Percentiles rank a stretch among this genome's conserved stretches.
These are phyloP conservation scores for Thelonectria rubi DNA, from an alignment of 2,329 filamentous ascomycete species.

Conservation along the genomic window DNA sequence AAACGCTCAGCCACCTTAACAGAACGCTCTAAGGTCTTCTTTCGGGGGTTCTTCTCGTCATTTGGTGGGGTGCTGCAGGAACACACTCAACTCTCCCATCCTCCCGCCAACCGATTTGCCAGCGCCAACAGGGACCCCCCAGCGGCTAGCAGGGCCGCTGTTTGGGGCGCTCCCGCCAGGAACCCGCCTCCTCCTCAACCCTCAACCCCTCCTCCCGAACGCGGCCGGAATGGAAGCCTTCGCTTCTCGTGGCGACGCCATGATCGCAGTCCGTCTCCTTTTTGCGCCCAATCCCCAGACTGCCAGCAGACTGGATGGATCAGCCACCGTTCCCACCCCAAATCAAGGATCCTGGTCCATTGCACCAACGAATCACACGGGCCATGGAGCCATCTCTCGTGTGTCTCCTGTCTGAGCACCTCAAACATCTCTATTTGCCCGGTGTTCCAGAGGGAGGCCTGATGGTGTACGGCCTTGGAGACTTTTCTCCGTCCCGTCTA, in stretches of 20 bases:
- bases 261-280: slow-evolving; percentile 22
- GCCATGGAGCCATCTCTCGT: slow-evolving; percentile 1
- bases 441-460: neutral
- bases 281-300: slow-evolving; percentile 12
- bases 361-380: neutral
- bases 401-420: slow-evolving; percentile 5
- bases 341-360: neutral
- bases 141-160: slow-evolving; percentile 7
- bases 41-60: slow-evolving; percentile 22
- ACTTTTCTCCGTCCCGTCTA: neutral
- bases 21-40: slow-evolving; percentile 29
- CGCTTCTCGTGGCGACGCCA: slow-evolving; percentile 10
- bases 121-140: slow-evolving; percentile 17
- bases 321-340: slow-evolving; percentile 6
- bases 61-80: slow-evolving; percentile 35
- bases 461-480: neutral
- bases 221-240: neutral
- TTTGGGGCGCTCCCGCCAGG: slow-evolving; percentile 13
- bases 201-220: no score
- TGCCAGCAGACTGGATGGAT: neutral
- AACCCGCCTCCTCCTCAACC: neutral
- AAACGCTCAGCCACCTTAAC: slow-evolving; percentile 43
- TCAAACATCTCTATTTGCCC: slow-evolving; percentile 4
- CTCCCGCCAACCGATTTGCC: slow-evolving; percentile 21
- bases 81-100: slow-evolving; percentile 13